Percentiles rank a stretch among this genome's conserved stretches.
phyloP scores from a whole-genome alignment of 306 rosid species.

The Sphenostylis stenocarpa region DNA sequence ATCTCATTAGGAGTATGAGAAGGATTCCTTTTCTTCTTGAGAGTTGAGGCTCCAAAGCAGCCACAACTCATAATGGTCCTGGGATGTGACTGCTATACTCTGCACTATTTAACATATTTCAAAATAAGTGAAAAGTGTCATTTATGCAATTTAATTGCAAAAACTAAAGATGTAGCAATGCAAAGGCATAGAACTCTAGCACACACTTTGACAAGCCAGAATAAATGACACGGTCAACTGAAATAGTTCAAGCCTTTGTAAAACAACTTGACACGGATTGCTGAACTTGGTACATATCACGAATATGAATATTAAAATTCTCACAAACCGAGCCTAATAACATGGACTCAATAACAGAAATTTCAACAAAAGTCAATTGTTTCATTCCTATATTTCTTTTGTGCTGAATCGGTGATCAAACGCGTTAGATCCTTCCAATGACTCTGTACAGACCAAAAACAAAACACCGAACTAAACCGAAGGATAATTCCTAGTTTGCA shows the following conservation, averaged over 20 bases:
- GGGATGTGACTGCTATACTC: constrained; percentile 19
- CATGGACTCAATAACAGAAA: constrained; percentile 9
- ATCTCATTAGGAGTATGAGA: constrained; percentile 40
- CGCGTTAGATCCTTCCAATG: neutral
- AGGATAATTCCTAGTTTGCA: neutral
- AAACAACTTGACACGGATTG: constrained; percentile 17
- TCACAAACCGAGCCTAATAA: constrained; percentile 1
- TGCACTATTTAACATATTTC: constrained; percentile 30
- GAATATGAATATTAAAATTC: neutral
- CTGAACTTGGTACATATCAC: neutral
- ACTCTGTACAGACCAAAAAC: neutral
- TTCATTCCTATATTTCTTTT: neutral
- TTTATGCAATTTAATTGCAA: neutral
- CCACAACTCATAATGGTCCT: constrained; percentile 67
- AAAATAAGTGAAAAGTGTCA: constrained; percentile 29
- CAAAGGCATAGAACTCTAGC: neutral
- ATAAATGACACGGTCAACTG: neutral
- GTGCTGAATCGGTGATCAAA: constrained; percentile 3
- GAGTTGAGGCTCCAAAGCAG: constrained; percentile 74
- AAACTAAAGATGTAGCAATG: constrained; percentile 8
- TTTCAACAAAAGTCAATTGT: constrained; percentile 38
- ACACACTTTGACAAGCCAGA: neutral
- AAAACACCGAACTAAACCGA: neutral
- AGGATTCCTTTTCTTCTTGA: constrained; percentile 42
- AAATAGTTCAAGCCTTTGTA: constrained; percentile 16